Evolutionary conservation across 2,329 filamentous ascomycete species (phyloP).

Genomic region (Diaporthe sp.): DNA sequence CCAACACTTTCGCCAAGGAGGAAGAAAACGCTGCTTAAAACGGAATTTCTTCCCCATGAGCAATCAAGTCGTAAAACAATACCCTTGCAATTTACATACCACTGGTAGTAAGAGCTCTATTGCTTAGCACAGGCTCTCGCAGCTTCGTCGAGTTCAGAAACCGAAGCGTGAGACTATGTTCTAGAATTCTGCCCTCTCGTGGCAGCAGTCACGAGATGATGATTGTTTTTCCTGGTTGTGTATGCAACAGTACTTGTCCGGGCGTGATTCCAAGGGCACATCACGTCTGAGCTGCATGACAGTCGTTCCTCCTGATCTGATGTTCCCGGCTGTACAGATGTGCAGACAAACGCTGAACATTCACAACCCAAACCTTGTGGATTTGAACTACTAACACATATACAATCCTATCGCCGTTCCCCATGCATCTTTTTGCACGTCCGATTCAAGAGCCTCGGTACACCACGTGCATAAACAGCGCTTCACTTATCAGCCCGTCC

Average conservation of each 20-base stretch:
- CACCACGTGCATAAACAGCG: background rate
- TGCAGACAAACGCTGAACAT: too few relatives aligned
- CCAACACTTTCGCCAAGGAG: conserved; percentile 73
- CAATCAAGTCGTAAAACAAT: background rate
- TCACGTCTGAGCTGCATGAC: background rate
- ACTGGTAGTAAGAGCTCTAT: background rate
- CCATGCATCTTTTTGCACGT: background rate
- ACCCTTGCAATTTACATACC: background rate
- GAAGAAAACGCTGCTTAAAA: conserved; percentile 33
- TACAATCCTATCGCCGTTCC: background rate
- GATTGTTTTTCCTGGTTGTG: too few relatives aligned
- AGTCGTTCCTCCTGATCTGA: background rate
- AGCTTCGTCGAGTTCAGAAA: too few relatives aligned
- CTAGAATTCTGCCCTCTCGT: background rate
- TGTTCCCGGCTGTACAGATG: background rate
- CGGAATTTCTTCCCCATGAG: background rate
- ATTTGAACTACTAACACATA: background rate
- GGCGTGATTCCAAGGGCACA: background rate
- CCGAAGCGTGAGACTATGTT: background rate
- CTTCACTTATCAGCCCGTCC: background rate
- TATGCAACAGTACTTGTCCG: background rate
- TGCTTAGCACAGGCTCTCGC: background rate
- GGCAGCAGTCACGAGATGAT: too few relatives aligned
- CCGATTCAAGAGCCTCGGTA: background rate
- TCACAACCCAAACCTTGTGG: background rate